These are phyloP conservation scores for Alnus rubra DNA, from an alignment of 306 rosid genomes.

Conservation along the genomic window DNA sequence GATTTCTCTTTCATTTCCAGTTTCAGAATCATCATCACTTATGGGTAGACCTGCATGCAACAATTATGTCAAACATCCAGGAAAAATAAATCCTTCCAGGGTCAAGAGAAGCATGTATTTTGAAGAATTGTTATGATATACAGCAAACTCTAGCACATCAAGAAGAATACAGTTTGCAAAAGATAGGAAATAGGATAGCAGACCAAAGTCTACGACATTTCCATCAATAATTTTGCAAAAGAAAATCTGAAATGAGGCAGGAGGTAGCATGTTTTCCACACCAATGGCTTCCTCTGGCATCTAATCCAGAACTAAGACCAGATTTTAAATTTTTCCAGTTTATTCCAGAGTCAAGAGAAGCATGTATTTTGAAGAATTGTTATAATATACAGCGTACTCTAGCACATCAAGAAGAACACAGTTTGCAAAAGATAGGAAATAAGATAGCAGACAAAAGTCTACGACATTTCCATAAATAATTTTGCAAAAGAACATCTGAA, in stretches of 20 bases:
- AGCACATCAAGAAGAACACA: not conserved
- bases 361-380: not conserved
- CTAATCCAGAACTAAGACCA: not conserved
- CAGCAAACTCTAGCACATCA: not conserved
- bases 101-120: slow-evolving; percentile 3
- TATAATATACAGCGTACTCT: not conserved
- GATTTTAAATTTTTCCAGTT: not conserved
- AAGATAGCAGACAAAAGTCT: not conserved
- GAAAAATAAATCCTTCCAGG: slow-evolving; percentile 9
- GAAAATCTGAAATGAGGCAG: not conserved
- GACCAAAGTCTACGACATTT: not conserved
- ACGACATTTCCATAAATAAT: not conserved
- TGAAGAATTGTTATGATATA: not conserved
- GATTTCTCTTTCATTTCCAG: slow-evolving; percentile 34
- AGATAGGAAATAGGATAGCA: not conserved
- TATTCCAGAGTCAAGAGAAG: slow-evolving; percentile 4
- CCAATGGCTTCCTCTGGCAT: not conserved
- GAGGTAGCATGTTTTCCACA: not conserved
- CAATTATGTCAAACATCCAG: slow-evolving; percentile 27
- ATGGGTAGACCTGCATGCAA: slow-evolving; percentile 43
- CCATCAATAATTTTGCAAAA: not conserved
- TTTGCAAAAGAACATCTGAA: not conserved
- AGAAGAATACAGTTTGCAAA: not conserved
- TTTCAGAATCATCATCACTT: slow-evolving; percentile 56
- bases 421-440: not conserved